These are phyloP conservation scores for Penicillium sp. DNA, from an alignment of 2,329 filamentous ascomycete species.

Conservation along the genomic window DNA sequence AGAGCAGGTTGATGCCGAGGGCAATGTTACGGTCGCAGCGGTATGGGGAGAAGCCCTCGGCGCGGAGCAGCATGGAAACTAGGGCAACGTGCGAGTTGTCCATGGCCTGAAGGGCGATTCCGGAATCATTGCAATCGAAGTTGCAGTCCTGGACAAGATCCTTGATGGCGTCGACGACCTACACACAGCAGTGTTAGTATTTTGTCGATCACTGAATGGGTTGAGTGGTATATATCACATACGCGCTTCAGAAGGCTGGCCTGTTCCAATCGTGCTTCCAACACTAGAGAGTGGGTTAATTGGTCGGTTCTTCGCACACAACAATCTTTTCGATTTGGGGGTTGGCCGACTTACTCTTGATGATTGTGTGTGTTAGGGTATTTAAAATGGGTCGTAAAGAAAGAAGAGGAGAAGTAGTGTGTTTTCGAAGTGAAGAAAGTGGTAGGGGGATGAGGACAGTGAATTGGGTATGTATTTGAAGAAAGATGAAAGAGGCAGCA, in stretches of 20 bases:
- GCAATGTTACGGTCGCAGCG: slow-evolving; percentile 99
- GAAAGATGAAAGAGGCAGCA: slow-evolving; percentile 21
- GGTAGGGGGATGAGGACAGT: neutral
- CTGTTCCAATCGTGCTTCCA: slow-evolving; percentile 97
- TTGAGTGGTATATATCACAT: slow-evolving; percentile 24
- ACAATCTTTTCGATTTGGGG: slow-evolving; percentile 6
- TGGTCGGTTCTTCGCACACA: slow-evolving; percentile 15
- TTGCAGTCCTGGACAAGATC: slow-evolving; percentile 99
- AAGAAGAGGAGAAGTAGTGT: neutral
- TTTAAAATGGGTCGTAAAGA: slow-evolving; percentile 6
- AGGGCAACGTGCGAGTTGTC: slow-evolving; percentile 99
- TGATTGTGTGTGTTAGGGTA: slow-evolving; percentile 11
- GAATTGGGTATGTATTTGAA: slow-evolving; percentile 12
- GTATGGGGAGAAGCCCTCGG: slow-evolving; percentile 90
- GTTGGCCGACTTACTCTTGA: slow-evolving; percentile 33
- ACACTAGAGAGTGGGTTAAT: slow-evolving; percentile 55
- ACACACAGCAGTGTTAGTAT: slow-evolving; percentile 12
- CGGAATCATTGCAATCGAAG: slow-evolving; percentile 99
- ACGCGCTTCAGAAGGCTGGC: slow-evolving; percentile 94
- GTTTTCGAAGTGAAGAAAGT: neutral
- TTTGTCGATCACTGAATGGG: neutral
- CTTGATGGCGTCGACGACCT: slow-evolving; percentile 99
- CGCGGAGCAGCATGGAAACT: slow-evolving; percentile 97
- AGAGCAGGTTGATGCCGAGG: slow-evolving; percentile 93
- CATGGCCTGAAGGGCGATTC: slow-evolving; percentile 98